Percentiles rank a stretch among this genome's conserved stretches.
phyloP scores from a whole-genome alignment of 176 grass and related monocot species.

The Elaeis guineensis region DNA sequence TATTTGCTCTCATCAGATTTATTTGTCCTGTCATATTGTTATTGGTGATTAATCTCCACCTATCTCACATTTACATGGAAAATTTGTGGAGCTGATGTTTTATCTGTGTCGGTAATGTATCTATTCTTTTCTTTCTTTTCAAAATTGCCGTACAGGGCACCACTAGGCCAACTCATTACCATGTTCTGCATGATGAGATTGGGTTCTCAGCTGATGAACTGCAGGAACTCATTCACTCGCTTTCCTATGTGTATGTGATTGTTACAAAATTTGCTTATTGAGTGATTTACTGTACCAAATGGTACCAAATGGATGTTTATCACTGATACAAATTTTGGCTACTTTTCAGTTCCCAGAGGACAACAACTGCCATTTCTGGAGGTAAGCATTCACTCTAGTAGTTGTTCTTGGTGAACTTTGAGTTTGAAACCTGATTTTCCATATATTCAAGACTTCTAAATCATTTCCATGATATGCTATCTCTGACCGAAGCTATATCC shows the following conservation, averaged over 20 bases:
- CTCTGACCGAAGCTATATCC: too few relatives aligned
- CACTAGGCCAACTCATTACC: slow-evolving; percentile 78
- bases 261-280: too few relatives aligned
- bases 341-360: slow-evolving; percentile 77
- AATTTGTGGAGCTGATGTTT: too few relatives aligned
- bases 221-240: slow-evolving; percentile 73
- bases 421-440: too few relatives aligned
- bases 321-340: neutral
- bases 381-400: slow-evolving; percentile 30
- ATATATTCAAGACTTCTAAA: too few relatives aligned
- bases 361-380: slow-evolving; percentile 79
- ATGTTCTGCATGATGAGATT: slow-evolving; percentile 83
- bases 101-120: too few relatives aligned
- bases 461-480: too few relatives aligned
- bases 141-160: slow-evolving; percentile 42
- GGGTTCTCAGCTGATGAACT: slow-evolving; percentile 62
- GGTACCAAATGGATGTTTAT: neutral
- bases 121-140: too few relatives aligned
- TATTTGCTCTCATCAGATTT: too few relatives aligned
- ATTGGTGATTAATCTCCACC: too few relatives aligned
- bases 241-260: slow-evolving; percentile 76
- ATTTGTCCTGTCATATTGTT: neutral
- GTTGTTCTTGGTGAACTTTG: too few relatives aligned
- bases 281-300: neutral
- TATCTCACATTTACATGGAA: too few relatives aligned